Conservation (phyloP, 2,329 filamentous ascomycete species). For the Colletotrichum navitas region DNA sequence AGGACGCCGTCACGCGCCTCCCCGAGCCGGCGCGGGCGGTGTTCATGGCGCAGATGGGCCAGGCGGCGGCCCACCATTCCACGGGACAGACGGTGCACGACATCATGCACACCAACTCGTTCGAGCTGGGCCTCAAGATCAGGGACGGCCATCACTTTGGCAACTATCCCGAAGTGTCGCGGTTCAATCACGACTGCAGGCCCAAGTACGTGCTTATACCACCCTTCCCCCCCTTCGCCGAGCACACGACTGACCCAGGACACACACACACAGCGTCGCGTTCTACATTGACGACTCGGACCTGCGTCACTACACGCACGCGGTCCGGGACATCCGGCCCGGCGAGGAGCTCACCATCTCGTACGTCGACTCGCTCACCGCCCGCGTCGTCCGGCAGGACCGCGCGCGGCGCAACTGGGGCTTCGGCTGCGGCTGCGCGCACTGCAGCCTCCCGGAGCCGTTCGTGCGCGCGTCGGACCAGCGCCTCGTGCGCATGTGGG, state of each 20-base stretch:
- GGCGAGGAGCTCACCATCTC: slow-evolving; percentile 54
- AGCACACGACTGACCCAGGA: slow-evolving; percentile 46
- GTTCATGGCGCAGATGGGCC: slow-evolving; percentile 47
- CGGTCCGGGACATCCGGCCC: slow-evolving; percentile 50
- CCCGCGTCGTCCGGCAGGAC: slow-evolving; percentile 44
- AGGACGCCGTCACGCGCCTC: slow-evolving; percentile 46
- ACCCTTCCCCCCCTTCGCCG: not conserved
- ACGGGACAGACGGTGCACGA: slow-evolving; percentile 47
- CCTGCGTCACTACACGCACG: slow-evolving; percentile 53
- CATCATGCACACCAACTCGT: slow-evolving; percentile 53
- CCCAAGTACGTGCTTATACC: slow-evolving; percentile 48
- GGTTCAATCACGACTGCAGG: slow-evolving; percentile 53
- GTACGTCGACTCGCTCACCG: slow-evolving; percentile 43
- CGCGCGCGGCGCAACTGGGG: slow-evolving; percentile 47
- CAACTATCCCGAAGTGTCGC: slow-evolving; percentile 42
- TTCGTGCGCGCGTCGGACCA: slow-evolving; percentile 43
- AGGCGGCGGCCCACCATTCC: slow-evolving; percentile 35
- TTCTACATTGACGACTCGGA: slow-evolving; percentile 48
- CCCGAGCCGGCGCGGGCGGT: slow-evolving; percentile 41
- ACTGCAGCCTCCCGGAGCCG: slow-evolving; percentile 45
- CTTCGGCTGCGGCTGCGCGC: slow-evolving; percentile 46
- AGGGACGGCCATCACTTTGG: slow-evolving; percentile 46
- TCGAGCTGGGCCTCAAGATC: slow-evolving; percentile 45
- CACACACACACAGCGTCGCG: slow-evolving; percentile 48
- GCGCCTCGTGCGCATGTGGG: slow-evolving; percentile 43